Conservation (phyloP, 208 protist species). For the Leishmania tropica region DNA sequence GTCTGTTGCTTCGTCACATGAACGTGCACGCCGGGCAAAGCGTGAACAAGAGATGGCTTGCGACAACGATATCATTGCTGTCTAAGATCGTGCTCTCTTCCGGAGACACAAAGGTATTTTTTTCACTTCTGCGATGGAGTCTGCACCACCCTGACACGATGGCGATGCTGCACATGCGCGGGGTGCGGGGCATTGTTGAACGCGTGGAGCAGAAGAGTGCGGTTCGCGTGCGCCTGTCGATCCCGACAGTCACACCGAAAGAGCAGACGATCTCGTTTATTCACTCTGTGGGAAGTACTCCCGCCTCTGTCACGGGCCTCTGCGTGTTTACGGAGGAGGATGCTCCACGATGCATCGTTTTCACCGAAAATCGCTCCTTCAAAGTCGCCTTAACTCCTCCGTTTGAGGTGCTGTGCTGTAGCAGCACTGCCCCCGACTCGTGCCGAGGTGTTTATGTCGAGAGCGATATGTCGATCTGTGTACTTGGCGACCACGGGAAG, state of each 20-base stretch:
- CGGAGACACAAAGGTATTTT: constrained; percentile 49
- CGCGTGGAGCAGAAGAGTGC: constrained; percentile 39
- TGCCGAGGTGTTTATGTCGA: constrained; percentile 37
- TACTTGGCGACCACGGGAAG: constrained; percentile 42
- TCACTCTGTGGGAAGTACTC: constrained; percentile 32
- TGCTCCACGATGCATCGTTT: constrained; percentile 31
- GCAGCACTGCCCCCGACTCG: constrained; percentile 28
- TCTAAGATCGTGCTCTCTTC: constrained; percentile 73
- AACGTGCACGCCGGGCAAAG: constrained; percentile 26
- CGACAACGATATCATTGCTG: constrained; percentile 40
- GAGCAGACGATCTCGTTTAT: constrained; percentile 50
- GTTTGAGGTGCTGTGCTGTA: constrained; percentile 28
- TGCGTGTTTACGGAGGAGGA: constrained; percentile 31
- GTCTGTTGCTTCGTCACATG: constrained; percentile 55
- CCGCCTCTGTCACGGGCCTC: constrained; percentile 31
- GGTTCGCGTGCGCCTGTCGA: constrained; percentile 49
- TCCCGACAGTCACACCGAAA: constrained; percentile 41
- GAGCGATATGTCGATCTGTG: constrained; percentile 40
- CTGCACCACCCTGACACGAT: constrained; percentile 35
- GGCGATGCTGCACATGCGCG: constrained; percentile 24
- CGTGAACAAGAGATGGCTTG: constrained; percentile 46
- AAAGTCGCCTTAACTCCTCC: constrained; percentile 26
- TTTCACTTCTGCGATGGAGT: constrained; percentile 61
- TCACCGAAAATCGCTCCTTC: constrained; percentile 39
- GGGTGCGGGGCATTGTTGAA: constrained; percentile 41